A percentile compares a stretch with the other conserved stretches of the same genome.
phyloP scores from a whole-genome alignment of 2,329 filamentous ascomycete genomes.

The Shiraia bambusicola region DNA sequence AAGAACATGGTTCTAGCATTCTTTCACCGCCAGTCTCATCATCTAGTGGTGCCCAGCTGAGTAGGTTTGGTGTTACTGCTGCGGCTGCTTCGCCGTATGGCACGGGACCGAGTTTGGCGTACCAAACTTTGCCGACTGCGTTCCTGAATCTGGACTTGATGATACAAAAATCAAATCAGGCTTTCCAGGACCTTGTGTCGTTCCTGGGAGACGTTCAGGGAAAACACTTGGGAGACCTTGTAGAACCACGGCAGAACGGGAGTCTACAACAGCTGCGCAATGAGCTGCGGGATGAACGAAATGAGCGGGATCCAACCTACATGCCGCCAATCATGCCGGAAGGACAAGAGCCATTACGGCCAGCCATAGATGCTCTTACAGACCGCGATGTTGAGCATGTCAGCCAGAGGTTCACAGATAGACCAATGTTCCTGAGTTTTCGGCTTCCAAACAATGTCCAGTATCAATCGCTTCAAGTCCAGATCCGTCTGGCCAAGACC shows the following conservation, averaged over 20 bases:
- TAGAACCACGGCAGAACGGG: constrained; percentile 46
- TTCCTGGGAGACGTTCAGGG: constrained; percentile 43
- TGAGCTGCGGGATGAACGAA: constrained; percentile 50
- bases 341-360: constrained; percentile 46
- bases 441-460: constrained; percentile 33
- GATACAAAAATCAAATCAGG: constrained; percentile 49
- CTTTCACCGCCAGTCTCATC: constrained; percentile 16
- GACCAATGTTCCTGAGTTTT: constrained; percentile 46
- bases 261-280: constrained; percentile 48
- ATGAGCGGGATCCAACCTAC: constrained; percentile 51
- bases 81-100: constrained; percentile 22
- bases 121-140: constrained; percentile 40
- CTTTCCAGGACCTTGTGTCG: constrained; percentile 48
- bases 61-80: constrained; percentile 22
- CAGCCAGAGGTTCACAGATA: constrained; percentile 47
- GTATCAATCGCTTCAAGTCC: constrained; percentile 39
- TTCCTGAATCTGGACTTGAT: constrained; percentile 52
- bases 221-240: constrained; percentile 47
- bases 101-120: constrained; percentile 25
- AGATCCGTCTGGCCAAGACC: constrained; percentile 46
- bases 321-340: constrained; percentile 52
- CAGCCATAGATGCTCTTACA: constrained; percentile 43
- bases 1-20: constrained; percentile 17
- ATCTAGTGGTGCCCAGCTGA: constrained; percentile 15
- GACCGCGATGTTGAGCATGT: constrained; percentile 49